Percentiles rank a stretch among this genome's conserved stretches.
Conservation (phyloP, 1,139 yeast species). For the Sugiyamaella xylanicola region DNA sequence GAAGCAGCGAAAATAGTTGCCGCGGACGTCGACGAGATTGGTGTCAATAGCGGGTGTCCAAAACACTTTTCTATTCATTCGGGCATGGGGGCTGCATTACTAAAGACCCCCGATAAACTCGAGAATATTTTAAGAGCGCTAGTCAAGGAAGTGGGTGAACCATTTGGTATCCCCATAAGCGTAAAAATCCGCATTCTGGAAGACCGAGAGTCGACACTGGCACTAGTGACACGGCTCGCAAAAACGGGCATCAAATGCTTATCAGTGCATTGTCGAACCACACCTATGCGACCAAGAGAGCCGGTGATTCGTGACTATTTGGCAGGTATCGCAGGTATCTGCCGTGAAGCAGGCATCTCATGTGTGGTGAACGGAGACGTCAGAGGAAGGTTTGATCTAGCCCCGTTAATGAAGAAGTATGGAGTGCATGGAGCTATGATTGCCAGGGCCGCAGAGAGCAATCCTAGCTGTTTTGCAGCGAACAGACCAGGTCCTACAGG, state of each 20-base stretch:
- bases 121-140: constrained; percentile 66
- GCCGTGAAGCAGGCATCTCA: constrained; percentile 64
- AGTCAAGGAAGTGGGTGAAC: constrained; percentile 79
- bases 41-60: constrained; percentile 95
- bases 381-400: constrained; percentile 56
- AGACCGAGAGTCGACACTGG: constrained; percentile 59
- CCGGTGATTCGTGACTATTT: constrained; percentile 67
- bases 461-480: constrained; percentile 71
- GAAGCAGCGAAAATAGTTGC: constrained; percentile 81
- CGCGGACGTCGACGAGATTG: constrained; percentile 87
- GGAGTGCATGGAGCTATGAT: constrained; percentile 84
- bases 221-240: constrained; percentile 63
- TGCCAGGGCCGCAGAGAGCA: constrained; percentile 86
- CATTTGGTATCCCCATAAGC: constrained; percentile 76
- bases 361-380: constrained; percentile 83
- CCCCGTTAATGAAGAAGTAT: constrained; percentile 53
- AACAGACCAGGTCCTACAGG: constrained; percentile 21
- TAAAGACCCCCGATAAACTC: constrained; percentile 76
- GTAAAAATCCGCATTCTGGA: constrained; percentile 84
- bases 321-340: constrained; percentile 60
- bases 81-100: constrained; percentile 96
- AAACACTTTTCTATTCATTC: constrained; percentile 65
- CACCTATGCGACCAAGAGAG: constrained; percentile 87
- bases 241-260: constrained; percentile 80
- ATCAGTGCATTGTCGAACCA: constrained; percentile 89